phyloP scores from a whole-genome alignment of 2,329 filamentous ascomycete genomes.

The Aspergillus oerlinghausenensis region DNA sequence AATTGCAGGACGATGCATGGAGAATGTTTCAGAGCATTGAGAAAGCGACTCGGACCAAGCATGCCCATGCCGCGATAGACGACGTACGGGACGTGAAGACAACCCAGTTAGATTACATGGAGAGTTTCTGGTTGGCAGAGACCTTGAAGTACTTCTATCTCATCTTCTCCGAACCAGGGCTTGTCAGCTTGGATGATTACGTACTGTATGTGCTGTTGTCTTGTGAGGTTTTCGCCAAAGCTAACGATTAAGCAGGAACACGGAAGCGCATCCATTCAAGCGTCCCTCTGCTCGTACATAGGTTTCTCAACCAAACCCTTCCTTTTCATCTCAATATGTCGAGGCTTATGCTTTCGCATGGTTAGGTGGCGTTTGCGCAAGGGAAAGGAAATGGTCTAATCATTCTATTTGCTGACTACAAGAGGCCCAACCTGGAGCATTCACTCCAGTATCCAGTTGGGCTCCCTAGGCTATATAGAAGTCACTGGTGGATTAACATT shows the following conservation, averaged over 20 bases:
- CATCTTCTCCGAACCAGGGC: conserved; percentile 39
- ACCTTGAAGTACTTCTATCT: conserved; percentile 45
- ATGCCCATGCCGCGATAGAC: conserved; percentile 41
- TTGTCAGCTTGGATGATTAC: conserved; percentile 41
- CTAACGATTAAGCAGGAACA: conserved; percentile 25
- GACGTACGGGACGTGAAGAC: conserved; percentile 35
- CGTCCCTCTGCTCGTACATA: conserved; percentile 11
- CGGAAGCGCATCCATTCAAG: conserved; percentile 39
- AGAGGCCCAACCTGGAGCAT: background rate
- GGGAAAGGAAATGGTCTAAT: background rate
- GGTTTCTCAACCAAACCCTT: background rate
- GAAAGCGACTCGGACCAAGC: conserved; percentile 38
- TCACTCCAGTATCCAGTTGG: background rate
- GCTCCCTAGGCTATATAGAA: background rate
- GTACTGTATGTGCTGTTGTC: conserved; percentile 32
- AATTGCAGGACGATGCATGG: conserved; percentile 45
- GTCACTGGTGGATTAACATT: background rate
- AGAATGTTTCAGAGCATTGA: conserved; percentile 48
- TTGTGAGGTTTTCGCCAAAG: background rate
- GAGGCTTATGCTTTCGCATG: background rate
- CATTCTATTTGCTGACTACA: background rate
- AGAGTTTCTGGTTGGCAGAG: conserved; percentile 45
- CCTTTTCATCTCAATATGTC: background rate
- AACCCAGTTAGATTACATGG: conserved; percentile 36
- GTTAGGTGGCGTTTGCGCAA: background rate